A percentile compares a stretch with the other conserved stretches of the same genome.
phyloP scores from a whole-genome alignment of 305 asterid genomes.

The Caryopteris hybrid region DNA sequence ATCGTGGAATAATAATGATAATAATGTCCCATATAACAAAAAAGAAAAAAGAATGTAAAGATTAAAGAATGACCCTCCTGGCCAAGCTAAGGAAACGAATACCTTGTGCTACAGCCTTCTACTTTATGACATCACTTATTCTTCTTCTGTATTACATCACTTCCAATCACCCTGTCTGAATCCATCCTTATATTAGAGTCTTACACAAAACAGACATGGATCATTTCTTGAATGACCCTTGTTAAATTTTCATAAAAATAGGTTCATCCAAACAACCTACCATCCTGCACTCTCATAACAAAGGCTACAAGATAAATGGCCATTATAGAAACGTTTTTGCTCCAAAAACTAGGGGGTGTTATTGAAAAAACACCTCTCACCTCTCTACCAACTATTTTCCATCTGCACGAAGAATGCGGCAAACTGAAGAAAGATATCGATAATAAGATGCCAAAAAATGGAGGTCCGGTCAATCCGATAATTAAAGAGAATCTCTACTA shows the following conservation, averaged over 20 bases:
- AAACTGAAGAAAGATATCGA: background rate
- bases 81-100: conserved; percentile 5
- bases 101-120: background rate
- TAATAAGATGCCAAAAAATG: background rate
- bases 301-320: conserved; percentile 8
- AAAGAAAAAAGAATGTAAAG: conserved; percentile 2
- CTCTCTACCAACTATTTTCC: background rate
- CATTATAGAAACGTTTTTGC: conserved; percentile 8
- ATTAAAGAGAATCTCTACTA: conserved; percentile 31
- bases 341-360: background rate
- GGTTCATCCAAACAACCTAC: background rate
- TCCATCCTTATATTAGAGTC: background rate
- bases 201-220: background rate
- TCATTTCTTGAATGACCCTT: background rate
- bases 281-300: background rate
- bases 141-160: background rate
- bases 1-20: conserved; percentile 17
- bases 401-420: background rate
- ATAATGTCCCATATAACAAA: background rate
- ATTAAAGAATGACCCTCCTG: conserved; percentile 15
- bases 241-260: background rate
- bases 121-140: background rate
- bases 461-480: background rate
- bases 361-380: background rate
- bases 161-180: background rate